Conservation (phyloP, 2,329 filamentous ascomycete species). For the Cercospora zeae-maydis region DNA sequence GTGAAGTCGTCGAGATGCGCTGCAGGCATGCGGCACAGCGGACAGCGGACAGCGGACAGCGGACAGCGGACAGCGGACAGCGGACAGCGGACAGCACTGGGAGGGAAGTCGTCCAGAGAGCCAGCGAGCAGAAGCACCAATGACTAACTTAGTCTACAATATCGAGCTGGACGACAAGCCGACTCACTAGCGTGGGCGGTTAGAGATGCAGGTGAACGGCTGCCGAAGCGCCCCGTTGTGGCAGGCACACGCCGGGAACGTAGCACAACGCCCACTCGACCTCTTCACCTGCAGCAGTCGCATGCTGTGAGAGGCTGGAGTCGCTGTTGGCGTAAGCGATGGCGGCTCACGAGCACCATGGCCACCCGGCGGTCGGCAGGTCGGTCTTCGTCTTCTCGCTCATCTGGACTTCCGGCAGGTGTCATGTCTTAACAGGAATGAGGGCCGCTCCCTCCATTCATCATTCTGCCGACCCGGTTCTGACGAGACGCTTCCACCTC, state of each 20-base stretch:
- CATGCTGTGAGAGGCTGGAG: slow-evolving; percentile 19
- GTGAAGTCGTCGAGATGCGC: neutral
- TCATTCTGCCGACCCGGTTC: neutral
- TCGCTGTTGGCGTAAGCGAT: slow-evolving; percentile 6
- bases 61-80: no score
- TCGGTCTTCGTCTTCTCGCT: slow-evolving; percentile 9
- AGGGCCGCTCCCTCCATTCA: neutral
- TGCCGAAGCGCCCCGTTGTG: slow-evolving; percentile 2
- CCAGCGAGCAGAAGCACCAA: slow-evolving; percentile 4
- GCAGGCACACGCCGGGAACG: slow-evolving; percentile 19
- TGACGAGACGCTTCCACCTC: neutral
- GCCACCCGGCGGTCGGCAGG: slow-evolving; percentile 12
- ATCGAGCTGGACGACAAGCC: slow-evolving; percentile 16
- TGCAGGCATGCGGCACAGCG: slow-evolving; percentile 3
- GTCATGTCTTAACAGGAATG: neutral
- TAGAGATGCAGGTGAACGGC: slow-evolving; percentile 17
- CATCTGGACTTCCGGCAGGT: neutral
- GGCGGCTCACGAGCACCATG: slow-evolving; percentile 16
- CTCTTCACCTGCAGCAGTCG: slow-evolving; percentile 9
- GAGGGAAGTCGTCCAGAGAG: neutral
- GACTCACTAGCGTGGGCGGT: slow-evolving; percentile 20
- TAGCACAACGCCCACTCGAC: slow-evolving; percentile 17
- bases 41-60: no score
- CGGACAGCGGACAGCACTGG: slow-evolving; percentile 1
- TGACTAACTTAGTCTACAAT: no score